phyloP scores from a whole-genome alignment of 805 yeast genomes.

The Candida suzukii region DNA sequence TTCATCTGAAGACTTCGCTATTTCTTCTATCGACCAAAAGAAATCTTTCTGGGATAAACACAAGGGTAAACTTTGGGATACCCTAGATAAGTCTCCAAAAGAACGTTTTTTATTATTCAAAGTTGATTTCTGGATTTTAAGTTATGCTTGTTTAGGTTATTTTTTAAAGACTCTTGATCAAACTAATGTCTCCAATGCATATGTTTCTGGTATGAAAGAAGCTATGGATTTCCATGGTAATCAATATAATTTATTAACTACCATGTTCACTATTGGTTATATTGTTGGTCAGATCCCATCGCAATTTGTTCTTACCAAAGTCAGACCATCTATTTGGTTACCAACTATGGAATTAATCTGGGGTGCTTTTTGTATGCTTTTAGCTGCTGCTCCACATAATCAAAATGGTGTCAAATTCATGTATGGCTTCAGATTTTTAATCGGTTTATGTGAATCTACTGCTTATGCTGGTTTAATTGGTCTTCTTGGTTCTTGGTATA shows the following conservation, averaged over 20 bases:
- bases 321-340: slow-evolving; percentile 7
- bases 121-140: slow-evolving; percentile 45
- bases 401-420: slow-evolving; percentile 37
- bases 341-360: slow-evolving; percentile 14
- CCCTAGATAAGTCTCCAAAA: slow-evolving; percentile 30
- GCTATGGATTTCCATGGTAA: slow-evolving; percentile 52
- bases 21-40: not conserved
- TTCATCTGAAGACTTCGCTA: not conserved
- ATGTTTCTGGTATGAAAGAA: slow-evolving; percentile 55
- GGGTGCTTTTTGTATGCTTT: slow-evolving; percentile 10
- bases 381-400: slow-evolving; percentile 14
- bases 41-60: slow-evolving; percentile 9
- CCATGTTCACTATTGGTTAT: slow-evolving; percentile 28
- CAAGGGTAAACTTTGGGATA: slow-evolving; percentile 12
- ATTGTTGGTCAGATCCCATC: slow-evolving; percentile 18
- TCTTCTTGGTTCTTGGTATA: slow-evolving; percentile 50
- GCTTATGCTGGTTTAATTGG: slow-evolving; percentile 56
- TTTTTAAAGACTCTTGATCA: slow-evolving; percentile 66
- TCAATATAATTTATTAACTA: slow-evolving; percentile 24
- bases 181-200: slow-evolving; percentile 56
- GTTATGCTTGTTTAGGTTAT: slow-evolving; percentile 43
- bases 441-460: slow-evolving; percentile 62
- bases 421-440: slow-evolving; percentile 53
- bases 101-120: slow-evolving; percentile 39
- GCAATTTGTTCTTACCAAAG: slow-evolving; percentile 7